Base-by-base conservation (phyloP, 1,284 basidiomycete genomes). In the Trichosporon inkin region DNA sequence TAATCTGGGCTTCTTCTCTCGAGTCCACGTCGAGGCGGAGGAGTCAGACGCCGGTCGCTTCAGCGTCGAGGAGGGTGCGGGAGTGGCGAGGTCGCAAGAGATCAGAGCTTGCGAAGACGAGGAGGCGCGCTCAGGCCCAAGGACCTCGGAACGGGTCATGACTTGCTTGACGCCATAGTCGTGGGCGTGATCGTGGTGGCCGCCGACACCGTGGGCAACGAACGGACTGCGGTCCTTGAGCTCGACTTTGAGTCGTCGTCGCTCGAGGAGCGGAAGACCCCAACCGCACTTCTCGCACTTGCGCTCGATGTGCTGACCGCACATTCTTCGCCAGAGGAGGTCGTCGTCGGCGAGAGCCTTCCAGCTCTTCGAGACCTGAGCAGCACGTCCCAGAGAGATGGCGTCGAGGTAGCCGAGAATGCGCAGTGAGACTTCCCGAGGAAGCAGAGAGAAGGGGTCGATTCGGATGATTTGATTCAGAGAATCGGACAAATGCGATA, bases 221-320 rank as follows among this genome's bases (percentile, higher is more conserved):
- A 71, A 67, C 0, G 75, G 75, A 62, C 69, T 72, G 36, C 72
- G 60, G 53, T 72, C 71, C 55, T 77, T 72, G 64, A 78, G 61
- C 66, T 79, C 78, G 16, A 76, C 74, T 60, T 76, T 73, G 56
- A 78, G 68, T n/a, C 75, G 66, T 24, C 74, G 65, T 37, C 74
- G 67, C 58, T 96, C 91, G 32, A 99, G 82, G 24, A 97, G 82
- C 2, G 95, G 95, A 38, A 99, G 80, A 16, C 94, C 94, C 95
- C 96, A 99, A 6, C 95, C 95, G 59, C 95, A 99, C 78, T 97
- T 98, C 68, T 86, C 86, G 71, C 95, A 99, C 74, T 95, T 96
- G 72, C 94, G 87, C 53, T 96, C 96, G 60, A 99, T 99, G 68
- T 99, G 95, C 75, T 99, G 95, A 72, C 97, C 92, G 76, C 96